phyloP scores from a whole-genome alignment of 2,329 filamentous ascomycete genomes.

The Arachnopeziza araneosa region DNA sequence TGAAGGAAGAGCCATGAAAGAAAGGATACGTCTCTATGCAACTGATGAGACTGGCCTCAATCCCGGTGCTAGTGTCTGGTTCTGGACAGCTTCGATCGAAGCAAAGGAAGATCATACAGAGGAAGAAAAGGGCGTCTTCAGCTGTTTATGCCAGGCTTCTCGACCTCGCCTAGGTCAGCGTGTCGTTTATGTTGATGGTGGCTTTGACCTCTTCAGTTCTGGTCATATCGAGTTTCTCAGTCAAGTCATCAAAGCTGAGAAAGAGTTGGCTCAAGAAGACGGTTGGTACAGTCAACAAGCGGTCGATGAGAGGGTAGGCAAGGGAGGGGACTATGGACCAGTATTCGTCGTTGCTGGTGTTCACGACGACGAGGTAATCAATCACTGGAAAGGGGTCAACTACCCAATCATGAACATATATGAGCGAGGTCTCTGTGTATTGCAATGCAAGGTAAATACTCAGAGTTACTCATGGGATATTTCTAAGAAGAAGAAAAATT shows the following conservation, averaged over 20 bases:
- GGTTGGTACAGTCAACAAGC: slow-evolving; percentile 72
- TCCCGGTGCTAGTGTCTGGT: slow-evolving; percentile 80
- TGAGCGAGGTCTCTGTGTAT: slow-evolving; percentile 87
- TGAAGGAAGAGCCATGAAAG: slow-evolving; percentile 62
- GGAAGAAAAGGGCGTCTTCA: slow-evolving; percentile 61
- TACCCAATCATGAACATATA: slow-evolving; percentile 99
- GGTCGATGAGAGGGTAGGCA: slow-evolving; percentile 53
- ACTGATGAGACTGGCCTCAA: slow-evolving; percentile 76
- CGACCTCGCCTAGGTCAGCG: slow-evolving; percentile 70
- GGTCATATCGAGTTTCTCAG: slow-evolving; percentile 95
- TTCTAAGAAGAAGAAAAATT: slow-evolving; percentile 2
- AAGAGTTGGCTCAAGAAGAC: slow-evolving; percentile 56
- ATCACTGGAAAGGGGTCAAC: slow-evolving; percentile 93
- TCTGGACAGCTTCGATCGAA: slow-evolving; percentile 57
- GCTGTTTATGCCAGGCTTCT: slow-evolving; percentile 64
- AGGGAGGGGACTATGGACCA: slow-evolving; percentile 69
- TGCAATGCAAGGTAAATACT: slow-evolving; percentile 76
- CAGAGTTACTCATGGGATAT: background rate
- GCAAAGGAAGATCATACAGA: slow-evolving; percentile 32
- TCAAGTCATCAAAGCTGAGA: slow-evolving; percentile 68
- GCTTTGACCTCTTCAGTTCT: slow-evolving; percentile 93
- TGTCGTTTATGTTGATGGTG: slow-evolving; percentile 91
- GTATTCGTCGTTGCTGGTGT: slow-evolving; percentile 89
- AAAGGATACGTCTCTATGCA: slow-evolving; percentile 79
- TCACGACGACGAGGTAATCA: slow-evolving; percentile 92